Conservation (phyloP, 495 filamentous ascomycete genomes). For the Podospora fimiseda region DNA sequence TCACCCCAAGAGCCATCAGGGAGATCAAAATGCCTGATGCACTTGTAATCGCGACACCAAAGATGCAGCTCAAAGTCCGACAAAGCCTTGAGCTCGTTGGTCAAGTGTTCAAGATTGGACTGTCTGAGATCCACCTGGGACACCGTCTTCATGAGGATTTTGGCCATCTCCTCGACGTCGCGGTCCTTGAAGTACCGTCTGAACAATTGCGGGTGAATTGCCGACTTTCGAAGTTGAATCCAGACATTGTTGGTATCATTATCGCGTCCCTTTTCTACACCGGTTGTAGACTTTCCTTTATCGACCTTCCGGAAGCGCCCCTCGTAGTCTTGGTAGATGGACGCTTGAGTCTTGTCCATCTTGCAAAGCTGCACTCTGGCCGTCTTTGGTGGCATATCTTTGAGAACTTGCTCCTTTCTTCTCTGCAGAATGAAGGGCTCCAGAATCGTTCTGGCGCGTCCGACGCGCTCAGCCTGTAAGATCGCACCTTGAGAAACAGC, state of each 20-base stretch:
- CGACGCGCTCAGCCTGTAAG: slow-evolving; percentile 76
- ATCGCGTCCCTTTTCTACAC: slow-evolving; percentile 30
- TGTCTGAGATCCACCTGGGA: slow-evolving; percentile 38
- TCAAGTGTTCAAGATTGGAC: slow-evolving; percentile 57
- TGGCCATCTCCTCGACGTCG: slow-evolving; percentile 69
- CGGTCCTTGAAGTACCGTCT: slow-evolving; percentile 69
- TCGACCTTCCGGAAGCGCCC: slow-evolving; percentile 35
- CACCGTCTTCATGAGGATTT: slow-evolving; percentile 58
- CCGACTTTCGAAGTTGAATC: slow-evolving; percentile 86
- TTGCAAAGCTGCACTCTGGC: slow-evolving; percentile 70
- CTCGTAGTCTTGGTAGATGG: slow-evolving; percentile 58
- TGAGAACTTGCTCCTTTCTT: slow-evolving; percentile 91
- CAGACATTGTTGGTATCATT: slow-evolving; percentile 63
- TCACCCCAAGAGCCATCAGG: slow-evolving; percentile 80
- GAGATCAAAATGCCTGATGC: slow-evolving; percentile 63
- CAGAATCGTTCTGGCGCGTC: slow-evolving; percentile 82
- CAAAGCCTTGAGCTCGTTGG: slow-evolving; percentile 63
- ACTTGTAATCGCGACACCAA: slow-evolving; percentile 67
- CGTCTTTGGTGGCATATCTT: slow-evolving; percentile 77
- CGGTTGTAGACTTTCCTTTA: slow-evolving; percentile 37
- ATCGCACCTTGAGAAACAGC: slow-evolving; percentile 68
- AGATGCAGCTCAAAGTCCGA: slow-evolving; percentile 78
- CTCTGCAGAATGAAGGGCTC: slow-evolving; percentile 90
- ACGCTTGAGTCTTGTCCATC: slow-evolving; percentile 60
- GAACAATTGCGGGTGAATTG: slow-evolving; percentile 88